Percentiles rank a stretch among this genome's conserved stretches.
Conservation (phyloP, 225 moss, liverwort and hornwort genomes). For the Pseudisothecium myosuroides region DNA sequence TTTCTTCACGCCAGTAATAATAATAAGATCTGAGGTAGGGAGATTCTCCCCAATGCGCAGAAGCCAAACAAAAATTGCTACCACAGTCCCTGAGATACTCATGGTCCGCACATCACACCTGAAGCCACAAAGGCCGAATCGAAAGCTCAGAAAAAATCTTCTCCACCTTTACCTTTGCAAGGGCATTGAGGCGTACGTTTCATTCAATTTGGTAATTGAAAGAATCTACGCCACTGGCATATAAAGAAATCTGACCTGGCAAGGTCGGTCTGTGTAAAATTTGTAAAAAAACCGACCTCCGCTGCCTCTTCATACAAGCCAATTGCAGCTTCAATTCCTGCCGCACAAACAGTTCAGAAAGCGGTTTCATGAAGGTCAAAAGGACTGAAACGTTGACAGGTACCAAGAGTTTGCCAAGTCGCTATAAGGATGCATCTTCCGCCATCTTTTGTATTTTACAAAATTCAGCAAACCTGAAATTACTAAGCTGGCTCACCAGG, state of each 20-base stretch:
- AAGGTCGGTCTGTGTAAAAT: slow-evolving; percentile 48
- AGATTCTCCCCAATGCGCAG: slow-evolving; percentile 38
- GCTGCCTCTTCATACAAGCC: slow-evolving; percentile 68
- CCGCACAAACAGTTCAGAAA: slow-evolving; percentile 1
- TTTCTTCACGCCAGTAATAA: slow-evolving; percentile 60
- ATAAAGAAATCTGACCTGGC: slow-evolving; percentile 33
- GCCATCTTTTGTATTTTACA: background rate
- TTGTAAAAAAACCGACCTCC: slow-evolving; percentile 51
- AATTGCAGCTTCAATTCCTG: slow-evolving; percentile 69
- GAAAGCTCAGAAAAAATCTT: background rate
- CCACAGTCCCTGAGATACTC: slow-evolving; percentile 51
- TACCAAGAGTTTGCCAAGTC: background rate
- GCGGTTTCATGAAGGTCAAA: background rate
- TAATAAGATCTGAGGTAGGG: slow-evolving; percentile 53
- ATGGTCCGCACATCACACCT: slow-evolving; percentile 79
- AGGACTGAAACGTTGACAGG: background rate
- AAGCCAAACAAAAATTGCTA: slow-evolving; percentile 73
- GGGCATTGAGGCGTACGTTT: background rate
- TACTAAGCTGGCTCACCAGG: slow-evolving; percentile 45
- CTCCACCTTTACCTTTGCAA: background rate
- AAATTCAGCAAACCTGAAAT: background rate
- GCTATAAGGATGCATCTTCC: background rate
- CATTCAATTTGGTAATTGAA: background rate
- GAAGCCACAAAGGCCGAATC: slow-evolving; percentile 3
- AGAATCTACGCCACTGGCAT: background rate